These are phyloP conservation scores for Aureobasidium sp. DNA, from an alignment of 2,329 filamentous ascomycete genomes.

Conservation along the genomic window DNA sequence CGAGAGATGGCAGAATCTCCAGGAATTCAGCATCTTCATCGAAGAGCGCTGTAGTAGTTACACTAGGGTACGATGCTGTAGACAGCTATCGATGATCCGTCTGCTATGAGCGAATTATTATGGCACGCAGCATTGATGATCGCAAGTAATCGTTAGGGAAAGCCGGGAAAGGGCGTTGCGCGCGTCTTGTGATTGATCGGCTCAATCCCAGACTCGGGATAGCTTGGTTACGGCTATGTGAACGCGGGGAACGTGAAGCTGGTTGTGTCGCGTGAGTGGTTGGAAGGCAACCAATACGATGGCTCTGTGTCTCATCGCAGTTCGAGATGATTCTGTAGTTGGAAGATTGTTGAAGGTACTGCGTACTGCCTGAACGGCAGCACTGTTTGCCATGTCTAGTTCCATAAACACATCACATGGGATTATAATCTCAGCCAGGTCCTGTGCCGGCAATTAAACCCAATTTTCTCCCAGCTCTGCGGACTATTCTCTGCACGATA, in stretches of 20 bases:
- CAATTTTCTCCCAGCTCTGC: background rate
- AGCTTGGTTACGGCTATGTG: background rate
- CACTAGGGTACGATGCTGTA: too few species aligned
- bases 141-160: background rate
- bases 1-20: background rate
- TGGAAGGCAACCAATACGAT: background rate
- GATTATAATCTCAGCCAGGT: background rate
- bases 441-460: background rate
- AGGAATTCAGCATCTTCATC: background rate
- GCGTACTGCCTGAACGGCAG: background rate
- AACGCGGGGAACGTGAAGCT: background rate
- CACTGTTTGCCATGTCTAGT: background rate
- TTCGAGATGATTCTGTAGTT: background rate
- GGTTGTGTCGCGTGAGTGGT: conserved; percentile 8
- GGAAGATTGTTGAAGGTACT: background rate
- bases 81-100: background rate
- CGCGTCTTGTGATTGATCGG: conserved; percentile 9
- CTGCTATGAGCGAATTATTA: background rate
- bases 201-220: background rate
- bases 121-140: background rate
- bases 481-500: background rate
- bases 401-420: background rate
- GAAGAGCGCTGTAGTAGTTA: too few species aligned
- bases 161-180: background rate
- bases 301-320: background rate